Evolutionary conservation across 176 grass and related monocot genomes (phyloP).

Genomic region (Oryza coarctata): DNA sequence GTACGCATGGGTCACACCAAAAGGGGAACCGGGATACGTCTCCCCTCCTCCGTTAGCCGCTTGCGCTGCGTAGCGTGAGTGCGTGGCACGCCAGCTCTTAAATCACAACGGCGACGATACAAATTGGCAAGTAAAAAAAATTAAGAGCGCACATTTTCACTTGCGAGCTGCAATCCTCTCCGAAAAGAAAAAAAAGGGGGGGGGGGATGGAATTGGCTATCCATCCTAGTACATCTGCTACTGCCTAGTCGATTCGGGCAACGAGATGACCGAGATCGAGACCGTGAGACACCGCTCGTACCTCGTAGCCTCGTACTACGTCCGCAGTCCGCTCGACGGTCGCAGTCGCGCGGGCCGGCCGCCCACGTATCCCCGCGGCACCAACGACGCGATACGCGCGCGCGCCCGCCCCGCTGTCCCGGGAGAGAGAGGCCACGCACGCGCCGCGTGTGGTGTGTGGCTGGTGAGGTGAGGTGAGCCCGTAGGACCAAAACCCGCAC

Average conservation of each 20-base stretch:
- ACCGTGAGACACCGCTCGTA: background rate
- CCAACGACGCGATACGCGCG: background rate
- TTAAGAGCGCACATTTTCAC: too few relatives aligned
- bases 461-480: background rate
- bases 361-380: too few relatives aligned
- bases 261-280: background rate
- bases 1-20: background rate
- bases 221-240: too few relatives aligned
- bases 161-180: too few relatives aligned
- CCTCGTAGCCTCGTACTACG: too few relatives aligned
- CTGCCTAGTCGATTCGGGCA: too few relatives aligned
- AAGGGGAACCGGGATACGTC: constrained; percentile 4
- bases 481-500: background rate
- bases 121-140: too few relatives aligned
- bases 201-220: too few relatives aligned
- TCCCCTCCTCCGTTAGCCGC: background rate
- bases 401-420: background rate
- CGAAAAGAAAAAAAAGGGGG: too few relatives aligned
- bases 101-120: background rate
- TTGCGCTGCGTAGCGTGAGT: background rate
- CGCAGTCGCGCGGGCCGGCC: background rate
- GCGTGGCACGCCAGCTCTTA: background rate
- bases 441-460: constrained; percentile 9
- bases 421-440: background rate
- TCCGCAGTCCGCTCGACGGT: background rate